Evolutionary conservation across 139 green algal species (phyloP).

Genomic region (Micractinium sp.): DNA sequence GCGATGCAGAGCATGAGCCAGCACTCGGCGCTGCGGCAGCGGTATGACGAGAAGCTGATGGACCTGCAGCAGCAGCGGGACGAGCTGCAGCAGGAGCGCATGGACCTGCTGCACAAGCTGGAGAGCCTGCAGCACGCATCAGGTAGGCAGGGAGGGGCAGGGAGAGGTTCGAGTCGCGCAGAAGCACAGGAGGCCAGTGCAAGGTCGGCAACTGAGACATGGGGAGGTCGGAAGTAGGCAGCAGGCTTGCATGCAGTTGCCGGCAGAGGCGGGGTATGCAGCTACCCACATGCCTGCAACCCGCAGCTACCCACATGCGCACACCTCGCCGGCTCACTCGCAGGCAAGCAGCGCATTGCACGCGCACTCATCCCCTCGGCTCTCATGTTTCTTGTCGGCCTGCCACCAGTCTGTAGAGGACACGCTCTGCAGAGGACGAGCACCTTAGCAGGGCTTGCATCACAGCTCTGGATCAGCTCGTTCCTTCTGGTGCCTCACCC

Average conservation of each 20-base stretch:
- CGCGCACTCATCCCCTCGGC: too few relatives aligned
- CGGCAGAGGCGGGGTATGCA: background rate
- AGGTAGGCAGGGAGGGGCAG: background rate
- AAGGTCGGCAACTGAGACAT: too few relatives aligned
- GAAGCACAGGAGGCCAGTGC: too few relatives aligned
- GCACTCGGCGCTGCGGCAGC: constrained; percentile 60
- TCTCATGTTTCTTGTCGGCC: too few relatives aligned
- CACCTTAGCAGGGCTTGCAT: too few relatives aligned
- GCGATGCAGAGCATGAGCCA: constrained; percentile 42
- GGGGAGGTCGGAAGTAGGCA: too few relatives aligned
- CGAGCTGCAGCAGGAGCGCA: constrained; percentile 52
- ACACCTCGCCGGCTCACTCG: too few relatives aligned
- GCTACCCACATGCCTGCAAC: background rate
- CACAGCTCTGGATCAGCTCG: background rate
- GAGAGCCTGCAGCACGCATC: constrained; percentile 42
- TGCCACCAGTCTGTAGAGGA: too few relatives aligned
- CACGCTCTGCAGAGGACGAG: too few relatives aligned
- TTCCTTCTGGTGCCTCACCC: too few relatives aligned
- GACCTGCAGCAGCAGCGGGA: constrained; percentile 34
- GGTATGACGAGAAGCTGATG: constrained; percentile 32
- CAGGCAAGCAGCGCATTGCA: too few relatives aligned
- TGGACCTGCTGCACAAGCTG: constrained; percentile 64
- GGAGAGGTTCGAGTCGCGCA: background rate
- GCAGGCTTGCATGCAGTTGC: background rate
- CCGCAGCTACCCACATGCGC: too few relatives aligned